Percentiles rank a stretch among this genome's conserved stretches.
phyloP scores from a whole-genome alignment of 176 grass and related monocot species.

The Alopecurus myosuroides region DNA sequence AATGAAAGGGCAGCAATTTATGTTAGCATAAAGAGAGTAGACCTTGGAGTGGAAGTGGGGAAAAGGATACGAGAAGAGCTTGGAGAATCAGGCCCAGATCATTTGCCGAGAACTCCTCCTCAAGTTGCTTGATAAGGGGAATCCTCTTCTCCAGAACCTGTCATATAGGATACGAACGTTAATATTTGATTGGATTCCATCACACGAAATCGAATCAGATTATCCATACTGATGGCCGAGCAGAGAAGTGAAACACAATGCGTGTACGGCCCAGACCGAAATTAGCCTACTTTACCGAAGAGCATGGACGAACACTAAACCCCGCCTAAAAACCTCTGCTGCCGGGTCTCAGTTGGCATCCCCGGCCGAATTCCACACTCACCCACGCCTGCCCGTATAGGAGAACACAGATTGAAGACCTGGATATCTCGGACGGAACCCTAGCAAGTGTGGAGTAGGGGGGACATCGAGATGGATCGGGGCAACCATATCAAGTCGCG shows the following conservation, averaged over 20 bases:
- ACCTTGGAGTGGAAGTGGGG: neutral
- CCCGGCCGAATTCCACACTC: neutral
- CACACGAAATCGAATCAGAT: neutral
- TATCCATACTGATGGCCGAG: too few species aligned
- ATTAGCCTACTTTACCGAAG: neutral
- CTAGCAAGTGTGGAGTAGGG: neutral
- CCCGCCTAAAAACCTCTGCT: neutral
- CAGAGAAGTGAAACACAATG: too few species aligned
- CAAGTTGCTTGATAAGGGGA: slow-evolving; percentile 56
- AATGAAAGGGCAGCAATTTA: neutral
- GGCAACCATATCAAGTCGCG: neutral
- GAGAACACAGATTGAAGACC: neutral
- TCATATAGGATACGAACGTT: neutral
- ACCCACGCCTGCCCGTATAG: neutral
- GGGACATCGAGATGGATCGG: neutral
- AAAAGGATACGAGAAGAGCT: slow-evolving; percentile 63
- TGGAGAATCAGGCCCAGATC: slow-evolving; percentile 45
- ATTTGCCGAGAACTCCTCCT: slow-evolving; percentile 36
- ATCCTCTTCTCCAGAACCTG: slow-evolving; percentile 68
- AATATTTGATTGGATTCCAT: slow-evolving; percentile 1
- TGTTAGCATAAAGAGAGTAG: neutral
- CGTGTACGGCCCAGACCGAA: neutral
- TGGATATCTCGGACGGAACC: neutral
- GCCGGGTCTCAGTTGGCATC: neutral
- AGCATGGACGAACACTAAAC: neutral